phyloP scores from a whole-genome alignment of 352 stramenopile genomes.

The Albugo candida region DNA sequence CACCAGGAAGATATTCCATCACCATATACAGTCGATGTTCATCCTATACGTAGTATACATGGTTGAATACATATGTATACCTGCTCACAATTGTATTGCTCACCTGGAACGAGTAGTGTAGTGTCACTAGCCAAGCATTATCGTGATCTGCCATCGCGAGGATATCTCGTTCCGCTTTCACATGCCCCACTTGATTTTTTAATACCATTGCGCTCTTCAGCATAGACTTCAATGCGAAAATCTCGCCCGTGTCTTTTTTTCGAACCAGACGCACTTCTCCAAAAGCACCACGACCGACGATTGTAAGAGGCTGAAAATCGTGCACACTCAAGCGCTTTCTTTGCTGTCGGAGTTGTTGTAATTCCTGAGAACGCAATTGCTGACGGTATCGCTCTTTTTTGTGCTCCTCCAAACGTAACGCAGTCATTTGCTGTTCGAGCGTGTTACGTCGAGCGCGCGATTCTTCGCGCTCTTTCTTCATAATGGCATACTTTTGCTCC shows the following conservation, averaged over 20 bases:
- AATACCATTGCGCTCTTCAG: conserved; percentile 81
- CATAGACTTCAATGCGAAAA: conserved; percentile 86
- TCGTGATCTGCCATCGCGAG: conserved; percentile 85
- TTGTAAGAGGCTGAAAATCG: conserved; percentile 93
- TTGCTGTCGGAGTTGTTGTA: conserved; percentile 61
- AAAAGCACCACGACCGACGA: conserved; percentile 98
- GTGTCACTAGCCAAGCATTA: conserved; percentile 92
- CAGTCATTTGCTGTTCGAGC: conserved; percentile 70
- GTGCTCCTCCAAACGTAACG: conserved; percentile 47
- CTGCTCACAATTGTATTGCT: conserved; percentile 15
- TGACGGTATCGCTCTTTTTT: conserved; percentile 68
- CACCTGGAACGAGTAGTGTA: conserved; percentile 95
- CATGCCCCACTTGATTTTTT: conserved; percentile 91
- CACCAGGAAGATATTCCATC: conserved; percentile 98
- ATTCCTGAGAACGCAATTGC: conserved; percentile 49
- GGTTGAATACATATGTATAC: conserved; percentile 4
- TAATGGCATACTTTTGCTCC: conserved; percentile 77
- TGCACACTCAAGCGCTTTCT: conserved; percentile 59
- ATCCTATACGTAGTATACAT: conserved; percentile 13
- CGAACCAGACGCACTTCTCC: conserved; percentile 88
- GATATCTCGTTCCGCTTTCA: conserved; percentile 94
- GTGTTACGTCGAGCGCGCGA: conserved; percentile 48
- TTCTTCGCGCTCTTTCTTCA: conserved; percentile 78
- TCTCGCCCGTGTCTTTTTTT: conserved; percentile 63
- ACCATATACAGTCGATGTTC: conserved; percentile 81